These are phyloP conservation scores for Leonotis leonurus DNA, from an alignment of 257 asterid genomes.

Conservation along the genomic window DNA sequence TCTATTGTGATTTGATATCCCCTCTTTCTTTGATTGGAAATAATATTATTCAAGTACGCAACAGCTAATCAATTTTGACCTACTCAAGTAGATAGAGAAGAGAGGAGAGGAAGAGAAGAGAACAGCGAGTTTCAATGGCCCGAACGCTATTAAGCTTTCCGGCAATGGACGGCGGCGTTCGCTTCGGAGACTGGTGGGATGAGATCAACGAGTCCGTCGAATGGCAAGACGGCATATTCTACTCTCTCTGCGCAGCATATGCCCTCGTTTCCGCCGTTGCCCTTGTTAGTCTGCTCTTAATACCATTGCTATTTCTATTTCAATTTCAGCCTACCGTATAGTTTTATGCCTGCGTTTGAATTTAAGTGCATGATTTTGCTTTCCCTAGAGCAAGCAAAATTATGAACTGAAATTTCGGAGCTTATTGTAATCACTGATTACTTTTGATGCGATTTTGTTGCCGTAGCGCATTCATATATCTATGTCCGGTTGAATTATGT, in stretches of 20 bases:
- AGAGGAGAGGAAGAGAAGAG: neutral
- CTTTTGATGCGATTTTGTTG: neutral
- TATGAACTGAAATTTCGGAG: too few relatives aligned
- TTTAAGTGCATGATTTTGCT: constrained; percentile 5
- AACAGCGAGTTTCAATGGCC: constrained; percentile 32
- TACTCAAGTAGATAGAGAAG: constrained; percentile 16
- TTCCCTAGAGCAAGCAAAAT: neutral
- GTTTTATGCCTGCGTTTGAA: too few relatives aligned
- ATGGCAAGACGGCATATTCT: constrained; percentile 96
- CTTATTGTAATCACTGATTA: neutral
- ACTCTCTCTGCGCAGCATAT: constrained; percentile 62
- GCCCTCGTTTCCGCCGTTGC: constrained; percentile 81
- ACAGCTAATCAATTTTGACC: constrained; percentile 35
- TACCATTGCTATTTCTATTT: neutral
- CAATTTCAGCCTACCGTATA: neutral
- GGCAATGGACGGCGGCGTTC: constrained; percentile 32
- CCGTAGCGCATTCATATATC: neutral
- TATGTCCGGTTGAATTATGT: neutral
- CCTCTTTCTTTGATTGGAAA: constrained; percentile 20
- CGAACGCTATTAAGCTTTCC: constrained; percentile 39
- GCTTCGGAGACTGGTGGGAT: constrained; percentile 90
- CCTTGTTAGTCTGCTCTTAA: constrained; percentile 36
- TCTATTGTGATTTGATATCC: constrained; percentile 4
- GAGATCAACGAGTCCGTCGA: constrained; percentile 67
- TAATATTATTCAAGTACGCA: constrained; percentile 9